Evolutionary conservation across 306 rosid species (phyloP).

Genomic region (Inga laurina): DNA sequence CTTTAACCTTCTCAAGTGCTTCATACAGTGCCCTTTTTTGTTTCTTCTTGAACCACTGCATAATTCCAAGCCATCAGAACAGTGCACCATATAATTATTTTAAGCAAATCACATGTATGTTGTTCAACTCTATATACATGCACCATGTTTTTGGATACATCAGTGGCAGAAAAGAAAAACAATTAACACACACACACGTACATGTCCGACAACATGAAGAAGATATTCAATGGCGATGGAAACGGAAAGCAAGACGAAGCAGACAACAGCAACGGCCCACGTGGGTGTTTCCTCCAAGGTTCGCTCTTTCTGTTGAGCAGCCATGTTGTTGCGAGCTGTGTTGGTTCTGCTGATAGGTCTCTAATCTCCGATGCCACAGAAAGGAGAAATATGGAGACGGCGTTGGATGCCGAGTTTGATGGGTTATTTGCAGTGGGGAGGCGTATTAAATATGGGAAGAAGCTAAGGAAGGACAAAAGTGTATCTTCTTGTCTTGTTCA

Average conservation of each 20-base stretch:
- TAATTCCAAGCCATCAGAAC: not conserved
- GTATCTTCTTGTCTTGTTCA: too few species aligned
- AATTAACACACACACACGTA: not conserved
- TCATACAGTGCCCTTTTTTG: conserved; percentile 66
- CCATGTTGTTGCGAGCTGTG: not conserved
- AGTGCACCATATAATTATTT: not conserved
- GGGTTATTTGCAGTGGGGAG: too few species aligned
- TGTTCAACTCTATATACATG: too few species aligned
- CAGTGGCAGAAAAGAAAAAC: not conserved
- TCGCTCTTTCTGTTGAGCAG: conserved; percentile 32
- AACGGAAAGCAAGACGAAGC: conserved; percentile 56
- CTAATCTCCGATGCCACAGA: too few species aligned
- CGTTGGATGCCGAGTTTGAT: too few species aligned
- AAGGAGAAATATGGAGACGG: not conserved
- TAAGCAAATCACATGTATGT: not conserved
- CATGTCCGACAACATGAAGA: conserved; percentile 57
- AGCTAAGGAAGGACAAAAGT: too few species aligned
- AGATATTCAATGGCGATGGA: conserved; percentile 62
- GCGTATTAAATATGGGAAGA: too few species aligned
- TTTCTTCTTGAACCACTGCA: conserved; percentile 53
- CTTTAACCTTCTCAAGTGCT: conserved; percentile 77
- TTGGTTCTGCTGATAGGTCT: not conserved
- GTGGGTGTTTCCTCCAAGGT: conserved; percentile 65
- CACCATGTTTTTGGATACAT: too few species aligned
- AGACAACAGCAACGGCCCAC: conserved; percentile 79